Percentiles rank a stretch among this genome's conserved stretches.
These are phyloP conservation scores for Hansenula anomala DNA, from an alignment of 1,139 yeast species.

Conservation along the genomic window DNA sequence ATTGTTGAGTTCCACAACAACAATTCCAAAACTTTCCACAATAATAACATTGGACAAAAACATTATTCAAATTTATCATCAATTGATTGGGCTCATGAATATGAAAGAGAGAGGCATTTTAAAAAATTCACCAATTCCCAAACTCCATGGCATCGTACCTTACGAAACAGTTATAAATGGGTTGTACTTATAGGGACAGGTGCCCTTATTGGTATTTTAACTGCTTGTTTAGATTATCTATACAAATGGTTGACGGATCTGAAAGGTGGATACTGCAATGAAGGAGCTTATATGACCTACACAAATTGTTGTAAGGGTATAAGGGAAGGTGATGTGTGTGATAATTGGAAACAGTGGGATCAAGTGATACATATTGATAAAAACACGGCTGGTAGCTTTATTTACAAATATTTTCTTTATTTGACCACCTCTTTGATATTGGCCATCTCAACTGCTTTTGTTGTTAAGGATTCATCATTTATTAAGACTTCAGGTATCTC, in stretches of 20 bases:
- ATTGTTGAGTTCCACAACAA: constrained; percentile 20
- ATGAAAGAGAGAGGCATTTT: constrained; percentile 22
- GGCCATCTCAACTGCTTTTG: constrained; percentile 28
- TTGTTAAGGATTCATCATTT: constrained; percentile 65
- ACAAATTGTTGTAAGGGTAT: constrained; percentile 33
- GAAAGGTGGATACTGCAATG: constrained; percentile 43
- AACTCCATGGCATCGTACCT: constrained; percentile 15
- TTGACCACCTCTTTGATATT: constrained; percentile 28
- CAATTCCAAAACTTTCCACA: background rate
- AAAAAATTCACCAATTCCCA: constrained; percentile 4
- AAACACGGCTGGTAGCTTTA: constrained; percentile 21
- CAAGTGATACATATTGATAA: constrained; percentile 22
- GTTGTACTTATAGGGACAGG: constrained; percentile 52
- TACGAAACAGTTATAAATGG: constrained; percentile 42
- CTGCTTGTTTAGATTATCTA: constrained; percentile 55
- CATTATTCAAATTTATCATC: constrained; percentile 29
- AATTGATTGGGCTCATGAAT: constrained; percentile 40
- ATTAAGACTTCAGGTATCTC: constrained; percentile 98
- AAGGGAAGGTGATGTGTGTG: constrained; percentile 28
- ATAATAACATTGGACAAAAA: constrained; percentile 7
- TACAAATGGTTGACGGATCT: constrained; percentile 63
- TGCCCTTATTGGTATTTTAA: constrained; percentile 50
- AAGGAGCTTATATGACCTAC: constrained; percentile 31
- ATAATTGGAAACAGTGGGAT: constrained; percentile 39
- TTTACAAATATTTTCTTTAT: constrained; percentile 31